Conservation (phyloP, 2,329 filamentous ascomycete genomes). For the Ceratocystiopsis minuta region DNA sequence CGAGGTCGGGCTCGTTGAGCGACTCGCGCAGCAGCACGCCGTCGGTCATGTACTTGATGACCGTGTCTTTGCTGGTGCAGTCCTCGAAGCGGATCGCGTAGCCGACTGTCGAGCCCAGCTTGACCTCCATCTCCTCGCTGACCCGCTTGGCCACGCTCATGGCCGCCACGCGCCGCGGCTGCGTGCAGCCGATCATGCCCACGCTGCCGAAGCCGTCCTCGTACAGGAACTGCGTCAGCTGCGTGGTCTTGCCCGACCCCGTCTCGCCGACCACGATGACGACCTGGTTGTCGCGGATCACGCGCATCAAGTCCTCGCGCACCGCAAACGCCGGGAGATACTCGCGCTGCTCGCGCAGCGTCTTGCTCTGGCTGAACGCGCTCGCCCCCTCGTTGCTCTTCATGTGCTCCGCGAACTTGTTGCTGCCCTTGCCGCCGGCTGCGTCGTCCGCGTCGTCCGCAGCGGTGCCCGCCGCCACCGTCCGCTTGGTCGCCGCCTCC, state of each 20-base stretch:
- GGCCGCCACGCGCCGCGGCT: constrained; percentile 86
- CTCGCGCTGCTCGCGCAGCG: constrained; percentile 75
- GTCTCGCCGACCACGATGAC: constrained; percentile 95
- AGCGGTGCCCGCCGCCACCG: background rate
- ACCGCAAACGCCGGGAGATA: constrained; percentile 93
- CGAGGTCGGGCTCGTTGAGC: constrained; percentile 77
- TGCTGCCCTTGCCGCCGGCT: constrained; percentile 29
- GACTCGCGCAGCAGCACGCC: constrained; percentile 88
- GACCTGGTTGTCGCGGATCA: constrained; percentile 93
- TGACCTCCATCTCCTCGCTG: constrained; percentile 94
- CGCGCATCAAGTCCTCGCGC: constrained; percentile 73
- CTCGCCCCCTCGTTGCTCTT: constrained; percentile 77
- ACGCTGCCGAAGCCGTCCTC: constrained; percentile 82
- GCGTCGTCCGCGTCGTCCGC: background rate
- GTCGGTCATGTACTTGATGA: constrained; percentile 99
- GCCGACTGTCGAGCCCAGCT: constrained; percentile 70
- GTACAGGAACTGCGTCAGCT: constrained; percentile 86
- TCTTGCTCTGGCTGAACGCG: constrained; percentile 84
- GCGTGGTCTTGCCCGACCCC: constrained; percentile 92
- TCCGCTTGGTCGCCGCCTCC: constrained; percentile 23
- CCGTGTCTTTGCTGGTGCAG: constrained; percentile 85
- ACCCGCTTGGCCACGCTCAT: constrained; percentile 99
- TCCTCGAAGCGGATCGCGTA: constrained; percentile 98
- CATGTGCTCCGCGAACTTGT: constrained; percentile 80
- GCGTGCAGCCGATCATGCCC: constrained; percentile 91